Evolutionary conservation across 1,284 basidiomycete genomes (phyloP), one percentile per base, ranked within the genome.

Genomic region (Trametes versicolor): DNA sequence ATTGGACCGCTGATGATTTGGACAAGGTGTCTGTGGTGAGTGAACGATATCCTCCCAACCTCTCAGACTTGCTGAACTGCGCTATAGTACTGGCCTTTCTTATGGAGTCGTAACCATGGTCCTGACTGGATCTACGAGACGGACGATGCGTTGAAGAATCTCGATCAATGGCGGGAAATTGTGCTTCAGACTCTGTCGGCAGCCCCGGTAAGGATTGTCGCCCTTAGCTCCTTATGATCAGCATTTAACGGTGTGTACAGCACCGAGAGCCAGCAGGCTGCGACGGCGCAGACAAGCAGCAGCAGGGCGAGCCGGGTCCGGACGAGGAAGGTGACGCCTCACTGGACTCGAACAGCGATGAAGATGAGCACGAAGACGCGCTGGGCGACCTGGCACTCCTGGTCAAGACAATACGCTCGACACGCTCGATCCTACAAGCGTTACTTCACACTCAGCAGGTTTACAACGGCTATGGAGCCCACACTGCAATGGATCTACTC

Each of bases 41-140:
- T 53, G n/a, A n/a, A 53, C 19, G 5, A 19, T 45, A 8, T 4
- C 52, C 21, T 55, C n/a, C n/a, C n/a, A 13, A 4, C 21, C 36
- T 54, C 27, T 15, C 29, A 23, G 3, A 34, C 29, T 5, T 51
- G 4, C 23, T 55, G n/a, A 2, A 29, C 7, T 3, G 15, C 17
- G 5, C 15, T 25, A 43, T 12, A 55, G 53, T 15, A 39, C 21
- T 55, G 53, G 53, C 9, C 36, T 1, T 29, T 32, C 10, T 9
- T 55, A 25, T 55, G 53, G 53, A 29, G 37, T 3, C 4, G 12
- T 21, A 27, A 55, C n/a, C 39, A 55, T 12, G 53, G 53, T 6
- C 53, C 53, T 2, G 53, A 55, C 15, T 55, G 53, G 53, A 43
- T 55, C 13, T 27, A 55, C 25, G 53, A 55, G 39, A 17, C 36